phyloP scores from a whole-genome alignment of 768 basidiomycete species.

The Serendipita sp. region DNA sequence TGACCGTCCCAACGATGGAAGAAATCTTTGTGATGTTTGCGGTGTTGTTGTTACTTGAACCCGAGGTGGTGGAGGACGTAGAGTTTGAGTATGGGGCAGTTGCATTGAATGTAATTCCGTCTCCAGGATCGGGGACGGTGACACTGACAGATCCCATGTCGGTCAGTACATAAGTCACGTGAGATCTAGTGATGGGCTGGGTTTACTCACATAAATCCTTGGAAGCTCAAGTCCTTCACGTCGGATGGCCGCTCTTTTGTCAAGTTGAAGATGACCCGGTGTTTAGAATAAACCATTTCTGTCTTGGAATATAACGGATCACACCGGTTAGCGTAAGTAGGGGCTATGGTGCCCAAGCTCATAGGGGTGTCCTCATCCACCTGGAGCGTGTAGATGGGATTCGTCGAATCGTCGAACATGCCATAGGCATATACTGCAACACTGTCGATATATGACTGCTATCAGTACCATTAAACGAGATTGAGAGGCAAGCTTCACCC shows the following conservation, averaged over 20 bases:
- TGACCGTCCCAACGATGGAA: too few relatives aligned
- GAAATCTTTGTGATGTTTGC: too few relatives aligned
- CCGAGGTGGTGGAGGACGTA: too few relatives aligned
- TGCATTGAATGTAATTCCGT: background rate
- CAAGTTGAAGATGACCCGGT: background rate
- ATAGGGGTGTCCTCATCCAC: background rate
- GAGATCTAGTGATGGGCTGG: background rate
- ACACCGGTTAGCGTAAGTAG: background rate
- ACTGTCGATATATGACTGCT: background rate
- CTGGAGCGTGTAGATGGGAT: background rate
- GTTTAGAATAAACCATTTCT: background rate
- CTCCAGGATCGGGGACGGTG: background rate
- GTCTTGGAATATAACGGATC: background rate
- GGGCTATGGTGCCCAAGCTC: background rate
- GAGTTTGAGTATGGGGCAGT: too few relatives aligned
- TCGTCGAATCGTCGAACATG: background rate
- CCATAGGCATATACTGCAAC: background rate
- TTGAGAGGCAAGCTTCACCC: background rate
- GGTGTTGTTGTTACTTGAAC: too few relatives aligned
- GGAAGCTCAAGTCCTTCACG: conserved; percentile 1
- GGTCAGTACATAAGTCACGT: background rate
- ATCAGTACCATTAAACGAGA: background rate
- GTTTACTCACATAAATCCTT: background rate
- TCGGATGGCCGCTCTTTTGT: background rate
- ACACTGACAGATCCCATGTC: background rate